Conservation (phyloP, 129 eudicot species). For the Pulicaria dysenterica region DNA sequence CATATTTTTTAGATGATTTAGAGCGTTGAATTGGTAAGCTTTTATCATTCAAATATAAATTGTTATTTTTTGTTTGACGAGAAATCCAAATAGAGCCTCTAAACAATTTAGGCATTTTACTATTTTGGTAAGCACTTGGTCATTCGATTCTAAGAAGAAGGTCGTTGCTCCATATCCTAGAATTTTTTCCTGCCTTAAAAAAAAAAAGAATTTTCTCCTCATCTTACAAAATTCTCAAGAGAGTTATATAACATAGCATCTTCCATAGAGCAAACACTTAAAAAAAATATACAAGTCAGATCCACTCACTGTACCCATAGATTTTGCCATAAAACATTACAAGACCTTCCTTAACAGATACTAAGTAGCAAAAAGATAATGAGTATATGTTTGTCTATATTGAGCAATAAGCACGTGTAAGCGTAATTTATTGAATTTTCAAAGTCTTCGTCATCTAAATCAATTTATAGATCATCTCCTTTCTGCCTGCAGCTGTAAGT, state of each 20-base stretch:
- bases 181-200: not conserved
- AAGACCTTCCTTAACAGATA: not conserved
- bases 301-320: not conserved
- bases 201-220: too few species aligned
- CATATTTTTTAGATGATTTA: not conserved
- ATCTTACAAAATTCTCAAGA: too few species aligned
- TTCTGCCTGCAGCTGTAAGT: too few species aligned
- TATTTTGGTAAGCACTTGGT: not conserved
- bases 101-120: not conserved
- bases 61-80: not conserved
- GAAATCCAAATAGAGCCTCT: not conserved
- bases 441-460: not conserved
- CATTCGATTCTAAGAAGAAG: not conserved
- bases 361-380: not conserved
- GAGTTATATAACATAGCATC: not conserved
- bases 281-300: conserved; percentile 5
- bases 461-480: too few species aligned
- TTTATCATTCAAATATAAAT: not conserved
- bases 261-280: conserved; percentile 15
- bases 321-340: not conserved
- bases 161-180: not conserved
- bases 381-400: not conserved
- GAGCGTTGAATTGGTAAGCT: not conserved
- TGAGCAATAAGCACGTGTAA: not conserved
- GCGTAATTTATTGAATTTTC: not conserved